Evolutionary conservation across 1,139 yeast genomes (phyloP).

Genomic region (Pichia sp.): DNA sequence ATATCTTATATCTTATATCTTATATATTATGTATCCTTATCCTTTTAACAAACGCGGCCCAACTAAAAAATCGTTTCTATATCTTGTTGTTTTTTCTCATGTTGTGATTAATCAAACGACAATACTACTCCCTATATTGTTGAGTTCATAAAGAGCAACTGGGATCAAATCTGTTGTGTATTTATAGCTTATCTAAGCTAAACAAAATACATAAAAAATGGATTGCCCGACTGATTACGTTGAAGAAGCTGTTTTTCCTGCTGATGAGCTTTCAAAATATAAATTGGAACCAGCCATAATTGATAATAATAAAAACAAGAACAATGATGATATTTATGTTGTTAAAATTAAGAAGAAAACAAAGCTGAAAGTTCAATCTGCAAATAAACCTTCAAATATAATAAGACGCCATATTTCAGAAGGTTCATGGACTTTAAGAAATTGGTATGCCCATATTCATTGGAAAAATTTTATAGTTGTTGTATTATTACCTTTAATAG

Average conservation of each 20-base stretch:
- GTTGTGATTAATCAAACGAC: no score
- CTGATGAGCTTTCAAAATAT: constrained; percentile 24
- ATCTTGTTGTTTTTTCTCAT: no score
- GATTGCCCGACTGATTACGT: neutral
- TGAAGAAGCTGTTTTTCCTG: constrained; percentile 26
- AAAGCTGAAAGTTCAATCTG: constrained; percentile 19
- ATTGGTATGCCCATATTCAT: constrained; percentile 33
- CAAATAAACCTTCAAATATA: constrained; percentile 15
- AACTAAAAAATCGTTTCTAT: no score
- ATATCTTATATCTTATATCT: no score
- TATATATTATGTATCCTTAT: no score
- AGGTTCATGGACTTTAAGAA: constrained; percentile 34
- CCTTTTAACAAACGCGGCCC: no score
- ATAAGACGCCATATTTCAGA: constrained; percentile 29
- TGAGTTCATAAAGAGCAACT: no score
- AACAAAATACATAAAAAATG: no score
- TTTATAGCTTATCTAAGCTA: no score
- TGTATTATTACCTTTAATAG: constrained; percentile 28
- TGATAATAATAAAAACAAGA: neutral
- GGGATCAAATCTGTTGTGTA: no score
- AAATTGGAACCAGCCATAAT: constrained; percentile 11
- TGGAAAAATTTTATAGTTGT: constrained; percentile 30
- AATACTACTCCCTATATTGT: no score
- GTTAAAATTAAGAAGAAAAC: constrained; percentile 16
- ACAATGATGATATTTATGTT: constrained; percentile 3